phyloP scores from a whole-genome alignment of 176 grass and related monocot genomes.

The Guadua angustifolia region DNA sequence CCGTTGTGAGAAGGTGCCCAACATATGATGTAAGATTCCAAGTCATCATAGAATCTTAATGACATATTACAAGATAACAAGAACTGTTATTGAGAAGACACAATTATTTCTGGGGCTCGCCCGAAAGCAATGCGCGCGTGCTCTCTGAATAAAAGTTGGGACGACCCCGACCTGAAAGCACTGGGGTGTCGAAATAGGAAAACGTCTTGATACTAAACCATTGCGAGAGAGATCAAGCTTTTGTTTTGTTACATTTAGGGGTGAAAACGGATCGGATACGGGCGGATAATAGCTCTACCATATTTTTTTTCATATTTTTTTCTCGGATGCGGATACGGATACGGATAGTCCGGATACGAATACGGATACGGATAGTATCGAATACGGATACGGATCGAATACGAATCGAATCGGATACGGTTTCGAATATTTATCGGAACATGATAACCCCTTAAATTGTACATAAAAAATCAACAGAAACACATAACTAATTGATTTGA shows the following conservation, averaged over 20 bases:
- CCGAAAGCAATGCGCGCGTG: background rate
- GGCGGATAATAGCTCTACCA: too few relatives aligned
- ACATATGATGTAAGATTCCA: conserved; percentile 14
- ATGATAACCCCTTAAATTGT: too few relatives aligned
- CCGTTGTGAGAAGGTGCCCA: conserved; percentile 1
- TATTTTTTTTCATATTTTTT: too few relatives aligned
- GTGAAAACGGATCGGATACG: too few relatives aligned
- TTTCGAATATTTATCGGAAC: too few relatives aligned
- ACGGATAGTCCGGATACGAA: too few relatives aligned
- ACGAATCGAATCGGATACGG: too few relatives aligned
- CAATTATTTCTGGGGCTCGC: background rate
- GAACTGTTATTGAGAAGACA: background rate
- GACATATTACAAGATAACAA: conserved; percentile 27
- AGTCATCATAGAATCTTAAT: background rate
- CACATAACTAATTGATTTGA: too few relatives aligned
- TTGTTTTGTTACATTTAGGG: background rate
- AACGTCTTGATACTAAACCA: background rate
- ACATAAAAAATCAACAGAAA: too few relatives aligned
- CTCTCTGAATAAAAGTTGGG: background rate
- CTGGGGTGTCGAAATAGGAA: background rate
- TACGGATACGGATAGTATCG: too few relatives aligned
- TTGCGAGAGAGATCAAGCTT: background rate
- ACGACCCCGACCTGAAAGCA: background rate
- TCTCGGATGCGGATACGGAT: too few relatives aligned
- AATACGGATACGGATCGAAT: too few relatives aligned